phyloP scores from a whole-genome alignment of 2,329 filamentous ascomycete species.

The Epichloe gansuensis region DNA sequence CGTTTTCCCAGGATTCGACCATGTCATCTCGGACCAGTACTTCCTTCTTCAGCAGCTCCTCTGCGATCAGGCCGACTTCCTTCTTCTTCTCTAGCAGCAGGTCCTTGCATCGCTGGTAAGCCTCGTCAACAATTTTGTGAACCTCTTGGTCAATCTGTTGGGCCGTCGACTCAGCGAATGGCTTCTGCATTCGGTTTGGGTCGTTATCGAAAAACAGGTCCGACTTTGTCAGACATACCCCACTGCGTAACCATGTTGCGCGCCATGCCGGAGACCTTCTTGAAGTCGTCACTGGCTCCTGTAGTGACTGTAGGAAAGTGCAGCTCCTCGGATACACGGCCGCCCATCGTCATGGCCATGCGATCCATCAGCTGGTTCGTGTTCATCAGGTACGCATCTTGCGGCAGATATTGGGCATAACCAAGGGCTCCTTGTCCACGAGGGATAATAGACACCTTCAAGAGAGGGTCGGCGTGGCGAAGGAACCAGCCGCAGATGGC shows the following conservation, averaged over 20 bases:
- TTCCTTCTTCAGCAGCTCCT: conserved; percentile 88
- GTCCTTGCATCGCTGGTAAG: conserved; percentile 80
- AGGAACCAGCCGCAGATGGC: conserved; percentile 99
- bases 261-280: conserved; percentile 93
- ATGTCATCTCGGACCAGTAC: conserved; percentile 85
- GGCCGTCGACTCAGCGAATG: conserved; percentile 89
- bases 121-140: conserved; percentile 79
- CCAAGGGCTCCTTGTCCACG: conserved; percentile 87
- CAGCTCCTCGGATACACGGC: conserved; percentile 87
- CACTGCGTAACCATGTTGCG: conserved; percentile 98
- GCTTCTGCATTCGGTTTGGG: conserved; percentile 76
- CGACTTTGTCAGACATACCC: conserved; percentile 94
- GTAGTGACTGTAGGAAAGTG: conserved; percentile 96
- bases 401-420: conserved; percentile 94
- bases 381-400: conserved; percentile 92
- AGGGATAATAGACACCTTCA: conserved; percentile 98
- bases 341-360: conserved; percentile 98
- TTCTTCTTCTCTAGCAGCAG: conserved; percentile 76
- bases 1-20: conserved; percentile 76
- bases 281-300: conserved; percentile 93
- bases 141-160: conserved; percentile 88
- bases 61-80: conserved; percentile 79
- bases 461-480: conserved; percentile 85
- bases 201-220: conserved; percentile 82
- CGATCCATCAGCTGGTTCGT: conserved; percentile 94